These are phyloP conservation scores for Nothopassalora personata DNA, from an alignment of 2,329 filamentous ascomycete species.

Conservation along the genomic window DNA sequence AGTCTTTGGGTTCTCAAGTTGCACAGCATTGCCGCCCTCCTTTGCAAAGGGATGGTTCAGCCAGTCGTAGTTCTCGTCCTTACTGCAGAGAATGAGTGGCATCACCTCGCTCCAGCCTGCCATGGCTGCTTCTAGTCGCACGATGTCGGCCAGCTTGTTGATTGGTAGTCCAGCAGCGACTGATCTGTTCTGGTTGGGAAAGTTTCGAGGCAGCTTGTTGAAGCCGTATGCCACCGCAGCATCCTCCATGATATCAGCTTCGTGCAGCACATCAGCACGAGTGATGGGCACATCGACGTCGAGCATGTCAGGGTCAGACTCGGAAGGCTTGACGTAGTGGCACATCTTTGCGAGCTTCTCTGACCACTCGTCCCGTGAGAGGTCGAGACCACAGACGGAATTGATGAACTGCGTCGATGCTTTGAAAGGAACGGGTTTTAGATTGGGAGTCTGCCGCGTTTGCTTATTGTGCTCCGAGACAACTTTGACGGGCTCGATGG, in stretches of 20 bases:
- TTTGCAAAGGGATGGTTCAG: slow-evolving; percentile 62
- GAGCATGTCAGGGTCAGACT: slow-evolving; percentile 58
- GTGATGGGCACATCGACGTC: slow-evolving; percentile 83
- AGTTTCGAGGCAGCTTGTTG: slow-evolving; percentile 85
- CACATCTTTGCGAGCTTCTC: slow-evolving; percentile 84
- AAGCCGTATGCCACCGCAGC: slow-evolving; percentile 95
- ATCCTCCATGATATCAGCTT: slow-evolving; percentile 98
- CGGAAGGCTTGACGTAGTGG: slow-evolving; percentile 71
- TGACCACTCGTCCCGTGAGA: slow-evolving; percentile 70
- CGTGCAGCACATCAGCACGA: slow-evolving; percentile 88
- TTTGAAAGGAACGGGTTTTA: slow-evolving; percentile 69
- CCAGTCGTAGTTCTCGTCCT: slow-evolving; percentile 97
- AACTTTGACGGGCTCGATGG: slow-evolving; percentile 88
- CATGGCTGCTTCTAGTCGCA: slow-evolving; percentile 83
- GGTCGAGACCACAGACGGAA: slow-evolving; percentile 75
- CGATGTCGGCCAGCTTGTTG: slow-evolving; percentile 91
- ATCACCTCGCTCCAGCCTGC: slow-evolving; percentile 95
- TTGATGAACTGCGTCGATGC: slow-evolving; percentile 93
- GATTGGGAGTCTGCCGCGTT: slow-evolving; percentile 72
- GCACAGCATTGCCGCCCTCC: slow-evolving; percentile 77
- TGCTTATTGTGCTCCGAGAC: slow-evolving; percentile 85
- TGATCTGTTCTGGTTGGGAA: slow-evolving; percentile 79
- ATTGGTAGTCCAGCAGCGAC: slow-evolving; percentile 81
- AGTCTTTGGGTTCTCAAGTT: slow-evolving; percentile 87
- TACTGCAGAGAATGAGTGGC: slow-evolving; percentile 91